phyloP scores from a whole-genome alignment of 768 basidiomycete species.

The Trametopsis cervina region DNA sequence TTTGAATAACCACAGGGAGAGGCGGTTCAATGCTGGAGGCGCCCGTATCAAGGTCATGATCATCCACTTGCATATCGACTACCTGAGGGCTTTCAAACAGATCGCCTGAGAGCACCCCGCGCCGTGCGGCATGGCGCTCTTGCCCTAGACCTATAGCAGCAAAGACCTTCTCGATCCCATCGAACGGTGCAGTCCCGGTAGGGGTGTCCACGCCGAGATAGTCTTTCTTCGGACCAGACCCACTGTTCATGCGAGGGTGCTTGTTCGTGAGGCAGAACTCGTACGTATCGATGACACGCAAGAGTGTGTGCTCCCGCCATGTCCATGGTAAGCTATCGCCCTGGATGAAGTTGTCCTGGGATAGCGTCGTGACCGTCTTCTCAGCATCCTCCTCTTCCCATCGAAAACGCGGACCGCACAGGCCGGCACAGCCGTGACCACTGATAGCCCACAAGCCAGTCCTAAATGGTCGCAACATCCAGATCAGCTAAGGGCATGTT shows the following conservation, averaged over 20 bases:
- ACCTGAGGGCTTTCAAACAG: constrained; percentile 43
- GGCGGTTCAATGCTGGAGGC: constrained; percentile 35
- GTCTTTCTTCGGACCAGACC: constrained; percentile 27
- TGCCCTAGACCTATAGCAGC: constrained; percentile 48
- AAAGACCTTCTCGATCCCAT: constrained; percentile 53
- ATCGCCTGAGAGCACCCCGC: constrained; percentile 55
- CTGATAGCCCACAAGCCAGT: constrained; percentile 75
- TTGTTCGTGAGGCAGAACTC: constrained; percentile 66
- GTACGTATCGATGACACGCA: constrained; percentile 71
- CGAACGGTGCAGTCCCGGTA: constrained; percentile 28
- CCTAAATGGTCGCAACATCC: constrained; percentile 31
- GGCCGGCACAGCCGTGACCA: constrained; percentile 69
- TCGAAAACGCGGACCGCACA: constrained; percentile 75
- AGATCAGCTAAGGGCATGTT: neutral
- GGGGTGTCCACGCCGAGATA: neutral
- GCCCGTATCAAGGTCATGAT: neutral
- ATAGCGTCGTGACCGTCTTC: constrained; percentile 46
- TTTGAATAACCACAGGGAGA: constrained; percentile 37
- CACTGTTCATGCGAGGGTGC: constrained; percentile 25
- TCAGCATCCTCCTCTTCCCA: constrained; percentile 80
- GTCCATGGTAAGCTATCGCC: constrained; percentile 60
- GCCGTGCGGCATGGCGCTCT: constrained; percentile 44
- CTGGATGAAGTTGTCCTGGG: constrained; percentile 36
- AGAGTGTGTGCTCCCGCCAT: constrained; percentile 68
- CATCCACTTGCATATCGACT: constrained; percentile 26